Evolutionary conservation across 2,329 filamentous ascomycete genomes (phyloP).

Genomic region (Colletotrichum noveboracense): DNA sequence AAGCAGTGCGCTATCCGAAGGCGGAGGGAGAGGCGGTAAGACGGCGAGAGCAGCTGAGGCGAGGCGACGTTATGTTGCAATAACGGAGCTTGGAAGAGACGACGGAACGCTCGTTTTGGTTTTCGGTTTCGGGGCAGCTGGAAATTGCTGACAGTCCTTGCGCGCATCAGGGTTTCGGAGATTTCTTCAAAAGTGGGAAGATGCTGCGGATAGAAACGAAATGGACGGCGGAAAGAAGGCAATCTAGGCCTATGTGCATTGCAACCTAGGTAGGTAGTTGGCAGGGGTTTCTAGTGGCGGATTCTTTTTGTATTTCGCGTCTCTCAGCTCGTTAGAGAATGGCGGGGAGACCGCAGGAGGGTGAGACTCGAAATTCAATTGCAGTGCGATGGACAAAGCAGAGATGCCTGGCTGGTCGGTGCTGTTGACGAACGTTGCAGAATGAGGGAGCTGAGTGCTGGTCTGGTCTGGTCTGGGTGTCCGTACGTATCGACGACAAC

Average conservation of each 20-base stretch:
- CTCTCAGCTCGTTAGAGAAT: not conserved
- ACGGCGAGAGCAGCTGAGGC: not conserved
- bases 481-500: not conserved
- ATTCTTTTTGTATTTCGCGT: not conserved
- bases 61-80: not conserved
- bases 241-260: not conserved
- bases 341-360: not conserved
- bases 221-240: not conserved
- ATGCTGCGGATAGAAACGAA: not conserved
- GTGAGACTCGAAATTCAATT: not conserved
- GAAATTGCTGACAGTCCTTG: not conserved
- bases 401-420: not conserved
- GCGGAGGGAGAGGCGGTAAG: not conserved
- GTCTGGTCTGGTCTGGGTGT: not conserved
- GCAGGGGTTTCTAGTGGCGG: not conserved
- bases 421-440: constrained; percentile 17
- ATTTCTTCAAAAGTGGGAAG: constrained; percentile 1
- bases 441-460: not conserved
- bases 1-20: not conserved
- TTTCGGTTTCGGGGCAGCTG: not conserved
- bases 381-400: constrained; percentile 12
- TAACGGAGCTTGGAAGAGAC: not conserved
- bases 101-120: not conserved
- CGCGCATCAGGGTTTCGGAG: constrained; percentile 10
- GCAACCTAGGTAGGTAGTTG: not conserved